A percentile compares a stretch with the other conserved stretches of the same genome.
Evolutionary conservation across 2,329 filamentous ascomycete genomes (phyloP).

Genomic region (Elsinoe necatrix): DNA sequence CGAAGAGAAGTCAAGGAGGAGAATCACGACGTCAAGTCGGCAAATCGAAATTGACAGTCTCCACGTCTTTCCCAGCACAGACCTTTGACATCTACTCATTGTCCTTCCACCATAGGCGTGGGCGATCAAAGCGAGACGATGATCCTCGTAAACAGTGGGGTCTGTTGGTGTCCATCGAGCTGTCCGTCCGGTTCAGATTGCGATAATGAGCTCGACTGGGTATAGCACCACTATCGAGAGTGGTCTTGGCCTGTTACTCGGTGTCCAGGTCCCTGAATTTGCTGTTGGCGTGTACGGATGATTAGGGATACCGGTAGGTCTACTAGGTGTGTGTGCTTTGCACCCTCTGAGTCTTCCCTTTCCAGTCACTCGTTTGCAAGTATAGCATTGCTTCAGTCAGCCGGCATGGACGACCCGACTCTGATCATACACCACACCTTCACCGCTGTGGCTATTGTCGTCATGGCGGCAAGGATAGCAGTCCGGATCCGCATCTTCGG

Average conservation of each 20-base stretch:
- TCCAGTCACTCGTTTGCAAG: constrained; percentile 6
- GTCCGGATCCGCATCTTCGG: constrained; percentile 2
- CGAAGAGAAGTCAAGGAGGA: background rate
- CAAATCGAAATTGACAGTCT: constrained; percentile 11
- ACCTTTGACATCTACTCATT: background rate
- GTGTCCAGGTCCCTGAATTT: background rate
- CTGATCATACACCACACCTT: constrained; percentile 11
- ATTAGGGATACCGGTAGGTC: constrained; percentile 1
- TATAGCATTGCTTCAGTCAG: background rate
- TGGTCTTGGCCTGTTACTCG: constrained; percentile 3
- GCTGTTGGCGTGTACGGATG: background rate
- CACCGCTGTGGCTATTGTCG: constrained; percentile 8
- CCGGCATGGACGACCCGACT: background rate
- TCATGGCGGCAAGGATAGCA: constrained; percentile 12
- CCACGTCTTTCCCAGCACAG: constrained; percentile 5
- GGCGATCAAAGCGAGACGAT: constrained; percentile 8
- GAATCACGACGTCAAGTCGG: constrained; percentile 7
- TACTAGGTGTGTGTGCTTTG: background rate
- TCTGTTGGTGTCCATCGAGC: background rate
- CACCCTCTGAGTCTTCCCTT: background rate
- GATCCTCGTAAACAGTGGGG: background rate
- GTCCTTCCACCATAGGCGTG: background rate
- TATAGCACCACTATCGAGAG: background rate
- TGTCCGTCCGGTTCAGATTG: background rate
- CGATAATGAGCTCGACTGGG: constrained; percentile 1